These are phyloP conservation scores for Endocalyx cinctus DNA, from an alignment of 2,329 filamentous ascomycete species.

Conservation along the genomic window DNA sequence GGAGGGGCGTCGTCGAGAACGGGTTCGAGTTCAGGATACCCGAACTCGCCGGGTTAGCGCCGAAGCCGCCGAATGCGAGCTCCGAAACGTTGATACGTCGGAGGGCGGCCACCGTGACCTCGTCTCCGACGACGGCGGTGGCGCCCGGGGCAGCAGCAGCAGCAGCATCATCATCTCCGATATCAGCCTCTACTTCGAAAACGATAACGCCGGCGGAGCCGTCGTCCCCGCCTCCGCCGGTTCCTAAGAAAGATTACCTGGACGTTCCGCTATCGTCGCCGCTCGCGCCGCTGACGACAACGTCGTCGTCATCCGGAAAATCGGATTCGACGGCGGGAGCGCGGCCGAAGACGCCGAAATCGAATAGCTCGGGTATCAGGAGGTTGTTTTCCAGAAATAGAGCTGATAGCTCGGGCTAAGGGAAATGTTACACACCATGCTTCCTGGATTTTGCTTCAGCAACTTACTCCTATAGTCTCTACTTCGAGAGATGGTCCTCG, in stretches of 20 bases:
- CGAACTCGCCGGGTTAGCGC: constrained; percentile 19
- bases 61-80: constrained; percentile 10
- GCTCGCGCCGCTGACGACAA: constrained; percentile 9
- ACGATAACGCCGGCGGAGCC: no score
- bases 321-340: no score
- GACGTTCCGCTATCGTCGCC: constrained; percentile 11
- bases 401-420: constrained; percentile 10
- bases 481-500: no score
- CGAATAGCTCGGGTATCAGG: constrained; percentile 16
- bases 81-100: constrained; percentile 20
- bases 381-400: constrained; percentile 19
- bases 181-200: no score
- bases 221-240: constrained; percentile 5
- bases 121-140: no score
- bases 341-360: constrained; percentile 14
- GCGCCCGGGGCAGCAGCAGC: no score
- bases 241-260: constrained; percentile 9
- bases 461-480: no score
- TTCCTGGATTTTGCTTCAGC: no score
- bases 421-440: no score
- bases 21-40: constrained; percentile 27
- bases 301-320: constrained; percentile 7
- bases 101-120: no score
- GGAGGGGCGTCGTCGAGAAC: constrained; percentile 16
- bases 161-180: no score